Percentiles rank a stretch among this genome's conserved stretches.
Conservation (phyloP, 1,139 yeast genomes). For the Nakaseomyces uthaithaninus region DNA sequence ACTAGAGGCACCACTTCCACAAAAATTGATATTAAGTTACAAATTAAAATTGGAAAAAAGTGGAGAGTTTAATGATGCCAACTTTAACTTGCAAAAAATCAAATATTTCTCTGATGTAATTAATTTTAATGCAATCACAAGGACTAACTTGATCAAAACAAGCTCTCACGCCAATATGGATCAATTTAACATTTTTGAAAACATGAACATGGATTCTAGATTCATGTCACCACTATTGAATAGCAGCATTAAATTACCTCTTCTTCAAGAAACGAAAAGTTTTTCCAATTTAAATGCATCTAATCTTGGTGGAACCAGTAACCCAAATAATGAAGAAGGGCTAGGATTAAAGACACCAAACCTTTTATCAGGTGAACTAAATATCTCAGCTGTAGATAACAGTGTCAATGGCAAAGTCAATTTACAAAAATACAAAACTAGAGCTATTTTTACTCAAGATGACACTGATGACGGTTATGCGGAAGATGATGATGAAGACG, state of each 20-base stretch:
- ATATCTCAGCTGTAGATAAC: not conserved
- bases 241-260: constrained; percentile 10
- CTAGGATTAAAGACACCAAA: not conserved
- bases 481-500: constrained; percentile 30
- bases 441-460: constrained; percentile 11
- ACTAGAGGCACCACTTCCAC: constrained; percentile 12
- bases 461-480: constrained; percentile 31
- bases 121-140: constrained; percentile 5
- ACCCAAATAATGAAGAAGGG: not conserved
- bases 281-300: not conserved
- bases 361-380: constrained; percentile 1
- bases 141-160: constrained; percentile 12
- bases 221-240: constrained; percentile 6
- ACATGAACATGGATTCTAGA: constrained; percentile 7
- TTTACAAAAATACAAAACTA: constrained; percentile 9
- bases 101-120: constrained; percentile 4
- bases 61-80: constrained; percentile 4
- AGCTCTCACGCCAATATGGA: constrained; percentile 24
- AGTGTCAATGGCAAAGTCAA: not conserved
- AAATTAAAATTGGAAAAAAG: constrained; percentile 9
- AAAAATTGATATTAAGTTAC: constrained; percentile 13
- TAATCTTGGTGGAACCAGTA: not conserved
- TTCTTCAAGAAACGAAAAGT: constrained; percentile 6
- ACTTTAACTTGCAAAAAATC: constrained; percentile 5
- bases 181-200: constrained; percentile 25